Base-by-base conservation (phyloP, 2,329 filamentous ascomycete species). In the Fusarium circinatum region DNA sequence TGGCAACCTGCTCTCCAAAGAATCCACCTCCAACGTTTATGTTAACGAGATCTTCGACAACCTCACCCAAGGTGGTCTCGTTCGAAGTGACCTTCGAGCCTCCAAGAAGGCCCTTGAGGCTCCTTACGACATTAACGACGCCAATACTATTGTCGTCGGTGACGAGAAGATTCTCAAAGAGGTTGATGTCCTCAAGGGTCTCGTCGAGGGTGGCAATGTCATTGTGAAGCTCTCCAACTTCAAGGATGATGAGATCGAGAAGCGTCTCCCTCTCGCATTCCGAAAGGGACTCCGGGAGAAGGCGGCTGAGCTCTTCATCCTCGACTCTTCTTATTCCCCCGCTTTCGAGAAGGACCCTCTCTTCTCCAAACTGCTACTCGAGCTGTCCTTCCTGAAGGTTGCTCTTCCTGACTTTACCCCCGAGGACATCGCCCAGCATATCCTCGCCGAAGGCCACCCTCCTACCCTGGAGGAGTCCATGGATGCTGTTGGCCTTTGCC, bases 211-310 rank as follows among this genome's bases (percentile, higher is more conserved):
- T 60, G 93, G 93, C 62, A 92, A 91, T 73, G 83, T 98, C 49
- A 88, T 98, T 62, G 79, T 98, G 47, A 93, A 91, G 78, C 88
- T 96, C 30, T 88, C 94, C 34, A 92, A 91, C 75, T 90, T 94
- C 81, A 98, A 97, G 84, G 90, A 94, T 58, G 96, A 97, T 49
- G 95, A 98, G 41, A 82, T 95, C 12, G 96, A 98, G 85, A 97
- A 97, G 89, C 92, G 93, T 77, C 86, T 99, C 11, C 90, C 94
- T 5, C 86, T 88, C 42, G 82, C 86, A 52, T 89, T 96, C 73
- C 91, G 93, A 79, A 94, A 93, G 83, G 86, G 88, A 20, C 84
- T 98, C 57, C 89, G 90, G 61, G 87, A 90, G 78, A 94, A 93
- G 82, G 87, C 88, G 39, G 85, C 95, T 39, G 85, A 92, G 71